Evolutionary conservation across 1,139 yeast species (phyloP).

Genomic region (Scheffersomyces stambukii): DNA sequence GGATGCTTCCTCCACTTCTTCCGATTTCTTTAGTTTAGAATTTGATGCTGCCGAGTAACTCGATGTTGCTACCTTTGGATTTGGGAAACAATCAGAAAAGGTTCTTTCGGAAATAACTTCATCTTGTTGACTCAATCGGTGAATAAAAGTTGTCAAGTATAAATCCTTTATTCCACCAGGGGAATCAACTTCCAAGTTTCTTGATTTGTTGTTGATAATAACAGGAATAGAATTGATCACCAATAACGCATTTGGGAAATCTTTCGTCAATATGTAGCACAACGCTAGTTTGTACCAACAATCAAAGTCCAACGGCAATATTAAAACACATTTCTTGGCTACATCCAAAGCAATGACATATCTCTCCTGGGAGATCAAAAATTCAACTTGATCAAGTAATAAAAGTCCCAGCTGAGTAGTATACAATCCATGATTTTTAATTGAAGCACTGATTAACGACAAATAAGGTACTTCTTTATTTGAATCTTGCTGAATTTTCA

Average conservation of each 20-base stretch:
- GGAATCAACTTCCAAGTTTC: slow-evolving; percentile 14
- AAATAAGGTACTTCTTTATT: slow-evolving; percentile 26
- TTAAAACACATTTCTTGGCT: slow-evolving; percentile 27
- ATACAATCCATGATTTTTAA: slow-evolving; percentile 14
- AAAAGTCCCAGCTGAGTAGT: slow-evolving; percentile 35
- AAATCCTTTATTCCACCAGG: slow-evolving; percentile 30
- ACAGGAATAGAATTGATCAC: slow-evolving; percentile 37
- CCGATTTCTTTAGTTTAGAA: too few relatives aligned
- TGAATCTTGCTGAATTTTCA: slow-evolving; percentile 22
- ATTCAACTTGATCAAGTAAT: slow-evolving; percentile 36
- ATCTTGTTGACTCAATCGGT: slow-evolving; percentile 18
- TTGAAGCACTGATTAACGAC: slow-evolving; percentile 21
- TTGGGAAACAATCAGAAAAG: slow-evolving; percentile 30
- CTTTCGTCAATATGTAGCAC: slow-evolving; percentile 28
- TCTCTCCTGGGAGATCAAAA: slow-evolving; percentile 26
- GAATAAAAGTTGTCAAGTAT: slow-evolving; percentile 23
- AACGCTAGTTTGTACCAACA: slow-evolving; percentile 36
- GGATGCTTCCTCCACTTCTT: slow-evolving; percentile 1
- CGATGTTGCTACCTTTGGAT: slow-evolving; percentile 15
- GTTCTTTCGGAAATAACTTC: slow-evolving; percentile 30
- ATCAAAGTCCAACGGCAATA: slow-evolving; percentile 41
- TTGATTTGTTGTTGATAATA: slow-evolving; percentile 14
- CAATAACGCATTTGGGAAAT: slow-evolving; percentile 28
- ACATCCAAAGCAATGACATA: slow-evolving; percentile 25
- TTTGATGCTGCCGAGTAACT: too few relatives aligned